Conservation (phyloP, 225 moss, liverwort and hornwort genomes). For the Bryoerythrophyllum caledonicum region DNA sequence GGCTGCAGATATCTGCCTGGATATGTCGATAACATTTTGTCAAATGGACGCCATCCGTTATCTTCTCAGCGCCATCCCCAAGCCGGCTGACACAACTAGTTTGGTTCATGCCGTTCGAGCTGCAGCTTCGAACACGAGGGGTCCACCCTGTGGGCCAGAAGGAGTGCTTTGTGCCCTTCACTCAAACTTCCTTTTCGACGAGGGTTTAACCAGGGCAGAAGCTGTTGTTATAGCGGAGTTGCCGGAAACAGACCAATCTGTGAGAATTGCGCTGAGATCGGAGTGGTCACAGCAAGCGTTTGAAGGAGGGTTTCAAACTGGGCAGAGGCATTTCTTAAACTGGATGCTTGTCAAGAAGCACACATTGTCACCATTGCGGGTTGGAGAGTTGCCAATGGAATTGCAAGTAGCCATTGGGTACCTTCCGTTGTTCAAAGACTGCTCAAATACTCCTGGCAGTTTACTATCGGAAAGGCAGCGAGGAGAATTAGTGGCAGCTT, state of each 20-base stretch:
- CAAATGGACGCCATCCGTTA: conserved; percentile 50
- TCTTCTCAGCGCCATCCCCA: conserved; percentile 34
- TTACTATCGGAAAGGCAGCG: conserved; percentile 54
- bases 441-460: conserved; percentile 40
- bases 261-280: conserved; percentile 35
- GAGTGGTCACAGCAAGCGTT: conserved; percentile 63
- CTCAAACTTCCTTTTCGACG: conserved; percentile 55
- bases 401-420: conserved; percentile 53
- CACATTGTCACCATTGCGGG: conserved; percentile 31
- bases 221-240: conserved; percentile 43
- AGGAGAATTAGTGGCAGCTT: conserved; percentile 48
- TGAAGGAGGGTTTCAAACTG: conserved; percentile 41
- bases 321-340: conserved; percentile 49
- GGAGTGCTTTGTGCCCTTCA: conserved; percentile 57
- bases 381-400: conserved; percentile 52
- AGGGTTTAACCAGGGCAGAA: conserved; percentile 39
- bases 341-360: conserved; percentile 55
- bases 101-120: conserved; percentile 48
- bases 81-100: conserved; percentile 30
- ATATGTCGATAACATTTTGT: conserved; percentile 55
- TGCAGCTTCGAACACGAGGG: conserved; percentile 51
- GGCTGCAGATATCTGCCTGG: conserved; percentile 44
- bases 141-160: conserved; percentile 54
- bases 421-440: conserved; percentile 49
- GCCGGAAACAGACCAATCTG: conserved; percentile 46